Base-by-base conservation (phyloP, 257 asterid genomes). In the Haberlea rhodopensis region DNA sequence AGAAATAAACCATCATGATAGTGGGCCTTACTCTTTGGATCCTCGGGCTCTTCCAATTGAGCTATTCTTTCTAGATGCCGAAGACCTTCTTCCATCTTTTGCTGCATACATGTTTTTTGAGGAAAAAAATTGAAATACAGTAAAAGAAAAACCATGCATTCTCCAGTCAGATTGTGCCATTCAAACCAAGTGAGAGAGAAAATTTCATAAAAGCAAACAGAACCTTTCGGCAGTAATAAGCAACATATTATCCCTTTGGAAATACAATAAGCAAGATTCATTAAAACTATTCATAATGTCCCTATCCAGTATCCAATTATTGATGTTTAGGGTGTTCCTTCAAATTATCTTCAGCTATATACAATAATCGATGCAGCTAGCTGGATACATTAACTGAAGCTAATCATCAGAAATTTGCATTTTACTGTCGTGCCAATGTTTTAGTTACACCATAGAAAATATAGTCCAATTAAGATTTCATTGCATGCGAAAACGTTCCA, bases 21-120 rank as follows among this genome's bases (percentile, higher is more conserved):
- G 79, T 82, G 97, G 24, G 84, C 83, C 81, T 79, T 87, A 85
- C 76, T 74, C 74, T 74, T 90, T 62, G 84, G 20, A 79, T 87
- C 87, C 71, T 46, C 73, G 2, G 99, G 97, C 75, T 87, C 97
- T 70, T 87, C 75, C 70, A 87, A 48, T 64, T 66, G 61, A 72
- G 81, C 85, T 73, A 94, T 75, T 82, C 91, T 83, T 78, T 84
- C 94, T 31, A 94, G 84, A 78, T 94, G 96, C 55, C 27, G 40
- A 58, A 87, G 77, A 56, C 95, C 96, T 79, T 90, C 86, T 51
- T 69, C 81, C 60, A 70, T 74, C 82, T 86, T 90, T 27, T 91
- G 94, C 97, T 94, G 76, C 57, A 60, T 6, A 29, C 26, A 43
- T 43, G 19, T 19, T 43, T 43, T 43, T 37, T 11, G 52, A 32